Evolutionary conservation across 768 basidiomycete species (phyloP).

Genomic region (Daedaleopsis nitida): DNA sequence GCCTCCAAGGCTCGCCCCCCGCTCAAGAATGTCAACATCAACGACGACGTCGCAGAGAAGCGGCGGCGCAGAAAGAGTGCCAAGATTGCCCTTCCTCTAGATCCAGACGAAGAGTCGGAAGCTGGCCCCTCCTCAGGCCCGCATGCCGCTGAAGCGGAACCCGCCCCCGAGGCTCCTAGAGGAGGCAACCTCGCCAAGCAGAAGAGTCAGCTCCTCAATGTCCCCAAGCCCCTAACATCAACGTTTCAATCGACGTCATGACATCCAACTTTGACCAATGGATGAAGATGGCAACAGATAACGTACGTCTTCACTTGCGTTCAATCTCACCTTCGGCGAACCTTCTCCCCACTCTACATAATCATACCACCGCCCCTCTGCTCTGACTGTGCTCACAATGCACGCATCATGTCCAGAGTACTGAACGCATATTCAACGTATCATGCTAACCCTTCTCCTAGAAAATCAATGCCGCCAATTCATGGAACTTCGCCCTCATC

Average conservation of each 20-base stretch:
- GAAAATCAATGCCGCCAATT: slow-evolving; percentile 99
- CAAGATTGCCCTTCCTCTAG: slow-evolving; percentile 48
- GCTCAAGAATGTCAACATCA: slow-evolving; percentile 51
- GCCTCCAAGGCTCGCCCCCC: slow-evolving; percentile 29
- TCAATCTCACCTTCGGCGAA: background rate
- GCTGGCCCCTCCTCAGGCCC: slow-evolving; percentile 57
- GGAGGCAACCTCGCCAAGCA: slow-evolving; percentile 47
- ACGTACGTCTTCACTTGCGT: slow-evolving; percentile 54
- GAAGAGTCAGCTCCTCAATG: slow-evolving; percentile 63
- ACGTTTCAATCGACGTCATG: slow-evolving; percentile 80
- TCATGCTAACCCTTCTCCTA: slow-evolving; percentile 35
- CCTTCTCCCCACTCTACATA: background rate
- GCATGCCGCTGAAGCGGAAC: slow-evolving; percentile 41
- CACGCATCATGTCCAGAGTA: background rate
- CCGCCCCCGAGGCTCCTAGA: slow-evolving; percentile 24
- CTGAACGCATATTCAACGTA: background rate
- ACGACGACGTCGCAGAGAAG: slow-evolving; percentile 89
- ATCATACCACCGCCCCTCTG: background rate
- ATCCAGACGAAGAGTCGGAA: slow-evolving; percentile 48
- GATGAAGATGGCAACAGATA: slow-evolving; percentile 99
- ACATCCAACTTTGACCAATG: slow-evolving; percentile 96
- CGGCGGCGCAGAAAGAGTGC: slow-evolving; percentile 78
- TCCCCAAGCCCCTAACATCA: slow-evolving; percentile 58
- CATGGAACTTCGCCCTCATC: slow-evolving; percentile 97
- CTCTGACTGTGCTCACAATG: background rate